phyloP scores from a whole-genome alignment of 192 early-diverging fungal genomes.

The Gonapodya prolifera region DNA sequence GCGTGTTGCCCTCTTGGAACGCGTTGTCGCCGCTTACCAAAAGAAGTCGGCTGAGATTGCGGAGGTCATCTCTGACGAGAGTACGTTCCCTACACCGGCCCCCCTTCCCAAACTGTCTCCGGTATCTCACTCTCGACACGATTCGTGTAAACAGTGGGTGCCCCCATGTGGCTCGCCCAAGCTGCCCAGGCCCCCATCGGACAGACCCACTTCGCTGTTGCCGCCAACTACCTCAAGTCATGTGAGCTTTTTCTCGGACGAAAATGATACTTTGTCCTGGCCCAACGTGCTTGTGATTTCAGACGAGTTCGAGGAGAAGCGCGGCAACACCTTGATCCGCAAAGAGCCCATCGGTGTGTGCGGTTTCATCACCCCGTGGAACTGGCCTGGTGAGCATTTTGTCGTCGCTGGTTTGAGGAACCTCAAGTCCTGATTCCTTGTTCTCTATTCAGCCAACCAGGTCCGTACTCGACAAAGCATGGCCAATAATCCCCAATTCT shows the following conservation, averaged over 20 bases:
- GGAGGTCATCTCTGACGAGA: conserved; percentile 4
- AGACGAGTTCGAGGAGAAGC: conserved; percentile 3
- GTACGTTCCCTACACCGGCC: not conserved
- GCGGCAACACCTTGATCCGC: not conserved
- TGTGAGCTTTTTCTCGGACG: not conserved
- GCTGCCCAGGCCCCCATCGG: conserved; percentile 2
- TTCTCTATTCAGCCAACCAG: too few relatives aligned
- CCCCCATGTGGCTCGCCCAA: conserved; percentile 3
- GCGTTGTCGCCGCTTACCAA: not conserved
- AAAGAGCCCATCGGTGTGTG: conserved; percentile 4
- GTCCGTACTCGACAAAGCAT: not conserved
- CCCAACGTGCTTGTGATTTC: not conserved
- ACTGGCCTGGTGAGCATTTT: too few relatives aligned
- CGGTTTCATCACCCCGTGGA: conserved; percentile 5
- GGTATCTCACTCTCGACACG: too few relatives aligned
- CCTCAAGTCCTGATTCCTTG: too few relatives aligned
- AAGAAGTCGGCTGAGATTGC: not conserved
- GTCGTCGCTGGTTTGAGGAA: too few relatives aligned
- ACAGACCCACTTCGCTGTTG: not conserved
- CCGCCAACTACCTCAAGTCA: not conserved
- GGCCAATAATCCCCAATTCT: not conserved
- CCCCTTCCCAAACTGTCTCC: too few relatives aligned
- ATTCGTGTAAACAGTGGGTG: not conserved
- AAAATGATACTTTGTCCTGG: too few relatives aligned
- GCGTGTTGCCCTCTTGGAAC: conserved; percentile 1